Percentiles rank a stretch among this genome's conserved stretches.
Conservation (phyloP, 1,284 basidiomycete genomes). For the Megacollybia platyphylla region DNA sequence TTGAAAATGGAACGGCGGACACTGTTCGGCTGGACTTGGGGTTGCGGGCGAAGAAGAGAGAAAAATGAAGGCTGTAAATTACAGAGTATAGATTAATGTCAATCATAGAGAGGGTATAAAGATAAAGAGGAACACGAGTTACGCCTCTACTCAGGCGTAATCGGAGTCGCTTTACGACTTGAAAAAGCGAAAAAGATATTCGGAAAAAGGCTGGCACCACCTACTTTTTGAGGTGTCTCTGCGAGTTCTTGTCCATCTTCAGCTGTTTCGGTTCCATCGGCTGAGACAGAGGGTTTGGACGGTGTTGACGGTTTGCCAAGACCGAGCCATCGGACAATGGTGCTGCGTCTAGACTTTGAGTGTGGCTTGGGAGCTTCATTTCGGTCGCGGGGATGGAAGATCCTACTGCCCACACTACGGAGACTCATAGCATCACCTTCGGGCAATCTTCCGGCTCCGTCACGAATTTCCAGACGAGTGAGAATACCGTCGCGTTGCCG, state of each 20-base stretch:
- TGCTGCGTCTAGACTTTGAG: background rate
- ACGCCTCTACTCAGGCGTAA: background rate
- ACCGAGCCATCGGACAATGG: background rate
- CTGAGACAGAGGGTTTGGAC: background rate
- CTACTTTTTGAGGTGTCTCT: background rate
- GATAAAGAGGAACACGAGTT: background rate
- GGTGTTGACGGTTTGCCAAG: background rate
- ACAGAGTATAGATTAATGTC: background rate
- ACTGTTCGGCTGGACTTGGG: background rate
- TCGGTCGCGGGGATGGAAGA: background rate
- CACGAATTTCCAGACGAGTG: slow-evolving; percentile 14
- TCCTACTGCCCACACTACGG: background rate
- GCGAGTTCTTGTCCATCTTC: background rate
- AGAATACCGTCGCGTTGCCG: slow-evolving; percentile 10
- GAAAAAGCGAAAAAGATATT: background rate
- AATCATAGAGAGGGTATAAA: background rate
- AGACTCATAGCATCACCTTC: background rate
- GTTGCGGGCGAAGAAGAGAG: background rate
- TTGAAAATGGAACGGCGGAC: background rate
- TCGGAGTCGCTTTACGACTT: background rate
- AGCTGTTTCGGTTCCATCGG: background rate
- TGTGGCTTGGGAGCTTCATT: background rate
- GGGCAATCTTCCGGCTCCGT: slow-evolving; percentile 5
- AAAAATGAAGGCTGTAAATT: background rate
- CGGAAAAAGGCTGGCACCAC: background rate